Conservation (phyloP, 1,284 basidiomycete species). For the Melampsora abietis-canadensis region DNA sequence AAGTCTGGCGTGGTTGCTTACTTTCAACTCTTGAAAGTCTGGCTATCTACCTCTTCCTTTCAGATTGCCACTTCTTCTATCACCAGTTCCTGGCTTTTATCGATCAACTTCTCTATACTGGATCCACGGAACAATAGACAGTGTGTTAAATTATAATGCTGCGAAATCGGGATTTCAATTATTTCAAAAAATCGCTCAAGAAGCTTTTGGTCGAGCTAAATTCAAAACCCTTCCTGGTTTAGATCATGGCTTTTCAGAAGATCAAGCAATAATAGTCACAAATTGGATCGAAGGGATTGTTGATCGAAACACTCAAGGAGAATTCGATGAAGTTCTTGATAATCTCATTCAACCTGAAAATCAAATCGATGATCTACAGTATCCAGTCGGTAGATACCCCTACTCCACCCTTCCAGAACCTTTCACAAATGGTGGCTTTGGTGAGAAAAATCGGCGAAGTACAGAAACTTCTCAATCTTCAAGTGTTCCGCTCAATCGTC, state of each 20-base stretch:
- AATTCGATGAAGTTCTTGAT: slow-evolving; percentile 18
- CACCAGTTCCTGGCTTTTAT: slow-evolving; percentile 6
- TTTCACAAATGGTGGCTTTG: too few species aligned
- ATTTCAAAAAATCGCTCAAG: slow-evolving; percentile 3
- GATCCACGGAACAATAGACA: slow-evolving; percentile 27
- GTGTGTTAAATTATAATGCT: slow-evolving; percentile 16
- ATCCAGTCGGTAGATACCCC: too few species aligned
- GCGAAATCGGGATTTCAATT: slow-evolving; percentile 17
- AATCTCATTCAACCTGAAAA: slow-evolving; percentile 17
- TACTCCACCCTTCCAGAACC: too few species aligned
- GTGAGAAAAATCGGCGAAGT: too few species aligned
- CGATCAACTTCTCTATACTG: slow-evolving; percentile 19
- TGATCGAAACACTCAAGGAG: slow-evolving; percentile 17
- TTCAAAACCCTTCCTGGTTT: slow-evolving; percentile 30
- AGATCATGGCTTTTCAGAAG: slow-evolving; percentile 14
- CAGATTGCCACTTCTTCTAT: slow-evolving; percentile 7
- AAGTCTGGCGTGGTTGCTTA: neutral
- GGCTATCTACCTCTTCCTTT: slow-evolving; percentile 31
- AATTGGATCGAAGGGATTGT: slow-evolving; percentile 30
- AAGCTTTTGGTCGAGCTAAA: slow-evolving; percentile 18
- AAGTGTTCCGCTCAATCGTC: too few species aligned
- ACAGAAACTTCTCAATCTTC: too few species aligned
- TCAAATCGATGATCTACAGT: neutral
- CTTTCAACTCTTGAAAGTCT: slow-evolving; percentile 5
- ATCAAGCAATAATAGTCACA: slow-evolving; percentile 16